Evolutionary conservation across 1,139 yeast genomes (phyloP).

Genomic region (Diutina mesorugosa): DNA sequence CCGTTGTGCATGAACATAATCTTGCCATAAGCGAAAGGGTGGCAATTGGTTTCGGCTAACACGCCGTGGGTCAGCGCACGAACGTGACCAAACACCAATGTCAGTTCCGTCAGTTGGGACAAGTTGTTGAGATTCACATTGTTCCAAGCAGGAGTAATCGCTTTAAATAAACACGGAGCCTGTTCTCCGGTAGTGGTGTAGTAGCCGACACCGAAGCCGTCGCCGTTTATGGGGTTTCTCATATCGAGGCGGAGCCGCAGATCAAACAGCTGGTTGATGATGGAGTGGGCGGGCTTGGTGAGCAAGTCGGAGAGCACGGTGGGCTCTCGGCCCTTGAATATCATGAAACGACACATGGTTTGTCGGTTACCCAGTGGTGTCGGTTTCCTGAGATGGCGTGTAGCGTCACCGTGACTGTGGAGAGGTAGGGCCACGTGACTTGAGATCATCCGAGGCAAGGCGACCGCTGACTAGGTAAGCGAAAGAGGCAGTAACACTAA

Average conservation of each 20-base stretch:
- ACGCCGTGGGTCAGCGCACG: conserved; percentile 95
- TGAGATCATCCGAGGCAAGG: background rate
- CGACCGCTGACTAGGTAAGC: background rate
- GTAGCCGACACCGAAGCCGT: conserved; percentile 96
- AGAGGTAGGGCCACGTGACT: background rate
- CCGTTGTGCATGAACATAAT: conserved; percentile 98
- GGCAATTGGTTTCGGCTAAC: conserved; percentile 87
- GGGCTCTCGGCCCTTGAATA: conserved; percentile 50
- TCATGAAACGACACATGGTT: conserved; percentile 36
- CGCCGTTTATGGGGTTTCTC: conserved; percentile 90
- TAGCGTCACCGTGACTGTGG: background rate
- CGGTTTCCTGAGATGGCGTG: background rate
- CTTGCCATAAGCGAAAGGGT: conserved; percentile 79
- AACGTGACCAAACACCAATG: conserved; percentile 85
- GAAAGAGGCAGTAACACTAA: background rate
- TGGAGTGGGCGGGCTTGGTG: conserved; percentile 93
- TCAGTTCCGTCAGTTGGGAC: conserved; percentile 77
- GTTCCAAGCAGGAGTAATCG: conserved; percentile 97
- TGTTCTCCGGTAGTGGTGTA: conserved; percentile 43
- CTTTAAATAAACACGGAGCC: conserved; percentile 60
- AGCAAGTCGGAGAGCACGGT: conserved; percentile 75
- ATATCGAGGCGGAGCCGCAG: conserved; percentile 77
- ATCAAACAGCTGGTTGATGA: conserved; percentile 91
- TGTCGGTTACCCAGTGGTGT: background rate
- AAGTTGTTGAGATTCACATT: conserved; percentile 77